phyloP scores from a whole-genome alignment of 768 basidiomycete genomes.

The Tricholoma matsutake region DNA sequence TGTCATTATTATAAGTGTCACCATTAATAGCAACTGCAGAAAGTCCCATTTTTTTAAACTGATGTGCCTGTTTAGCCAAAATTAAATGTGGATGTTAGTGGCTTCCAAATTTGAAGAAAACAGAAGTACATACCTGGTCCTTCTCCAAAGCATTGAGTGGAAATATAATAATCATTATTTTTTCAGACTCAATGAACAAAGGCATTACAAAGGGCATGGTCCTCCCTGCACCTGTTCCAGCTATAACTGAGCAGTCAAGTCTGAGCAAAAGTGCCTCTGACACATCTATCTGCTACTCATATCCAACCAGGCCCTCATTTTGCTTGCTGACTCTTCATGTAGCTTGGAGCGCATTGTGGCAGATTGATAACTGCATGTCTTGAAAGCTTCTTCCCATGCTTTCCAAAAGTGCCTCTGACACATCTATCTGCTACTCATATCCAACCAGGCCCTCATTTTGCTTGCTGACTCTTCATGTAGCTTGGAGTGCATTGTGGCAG shows the following conservation, averaged over 20 bases:
- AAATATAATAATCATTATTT: too few relatives aligned
- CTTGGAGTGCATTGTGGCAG: not conserved
- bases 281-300: too few relatives aligned
- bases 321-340: not conserved
- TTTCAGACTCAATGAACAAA: too few relatives aligned
- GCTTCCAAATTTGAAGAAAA: not conserved
- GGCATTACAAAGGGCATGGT: too few relatives aligned
- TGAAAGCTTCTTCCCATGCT: conserved; percentile 27
- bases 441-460: conserved; percentile 12
- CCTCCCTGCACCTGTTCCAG: too few relatives aligned
- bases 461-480: not conserved
- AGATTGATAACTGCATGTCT: not conserved
- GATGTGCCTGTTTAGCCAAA: conserved; percentile 12
- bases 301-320: conserved; percentile 26
- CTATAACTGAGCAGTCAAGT: too few relatives aligned
- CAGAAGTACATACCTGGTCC: conserved; percentile 27
- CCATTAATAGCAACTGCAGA: conserved; percentile 19
- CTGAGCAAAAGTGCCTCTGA: too few relatives aligned
- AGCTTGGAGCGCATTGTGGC: conserved; percentile 30
- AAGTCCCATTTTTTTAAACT: conserved; percentile 29
- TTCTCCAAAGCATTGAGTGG: conserved; percentile 34
- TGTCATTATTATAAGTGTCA: too few relatives aligned
- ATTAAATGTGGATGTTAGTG: not conserved
- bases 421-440: too few relatives aligned
- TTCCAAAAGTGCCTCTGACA: conserved; percentile 28